Evolutionary conservation across 2,329 filamentous ascomycete species (phyloP).

Genomic region (Fusarium oxysporum): DNA sequence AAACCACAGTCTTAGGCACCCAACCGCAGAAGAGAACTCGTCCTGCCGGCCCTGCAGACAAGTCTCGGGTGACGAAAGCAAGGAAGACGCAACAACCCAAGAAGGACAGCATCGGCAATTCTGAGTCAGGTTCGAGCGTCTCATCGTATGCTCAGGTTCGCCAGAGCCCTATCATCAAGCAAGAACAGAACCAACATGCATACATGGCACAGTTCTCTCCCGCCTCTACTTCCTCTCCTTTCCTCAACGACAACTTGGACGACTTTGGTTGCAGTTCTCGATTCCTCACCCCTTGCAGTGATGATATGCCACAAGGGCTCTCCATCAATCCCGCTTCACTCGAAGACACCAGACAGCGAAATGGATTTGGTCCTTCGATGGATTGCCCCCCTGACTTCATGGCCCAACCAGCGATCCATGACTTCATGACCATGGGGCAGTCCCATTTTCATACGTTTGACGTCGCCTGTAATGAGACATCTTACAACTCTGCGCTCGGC

Average conservation of each 20-base stretch:
- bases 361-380: constrained; percentile 45
- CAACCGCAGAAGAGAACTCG: constrained; percentile 62
- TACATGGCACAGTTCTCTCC: constrained; percentile 53
- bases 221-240: constrained; percentile 53
- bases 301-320: constrained; percentile 55
- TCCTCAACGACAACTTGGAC: constrained; percentile 51
- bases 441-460: constrained; percentile 57
- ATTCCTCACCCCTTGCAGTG: constrained; percentile 67
- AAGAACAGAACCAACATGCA: constrained; percentile 50
- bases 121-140: constrained; percentile 50
- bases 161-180: constrained; percentile 49
- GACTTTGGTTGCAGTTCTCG: constrained; percentile 50
- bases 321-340: constrained; percentile 46
- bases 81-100: constrained; percentile 51
- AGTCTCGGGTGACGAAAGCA: constrained; percentile 59
- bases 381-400: constrained; percentile 47
- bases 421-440: constrained; percentile 47
- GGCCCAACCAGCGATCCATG: constrained; percentile 42
- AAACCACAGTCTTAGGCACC: constrained; percentile 58
- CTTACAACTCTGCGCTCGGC: constrained; percentile 48
- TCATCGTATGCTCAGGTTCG: constrained; percentile 48
- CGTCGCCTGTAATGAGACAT: constrained; percentile 54
- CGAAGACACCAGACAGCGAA: constrained; percentile 44
- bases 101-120: constrained; percentile 55
- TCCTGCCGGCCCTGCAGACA: constrained; percentile 53